Evolutionary conservation across 306 rosid species (phyloP), one percentile per base, ranked within the genome.

Genomic region (Pterocarpus santalinus): DNA sequence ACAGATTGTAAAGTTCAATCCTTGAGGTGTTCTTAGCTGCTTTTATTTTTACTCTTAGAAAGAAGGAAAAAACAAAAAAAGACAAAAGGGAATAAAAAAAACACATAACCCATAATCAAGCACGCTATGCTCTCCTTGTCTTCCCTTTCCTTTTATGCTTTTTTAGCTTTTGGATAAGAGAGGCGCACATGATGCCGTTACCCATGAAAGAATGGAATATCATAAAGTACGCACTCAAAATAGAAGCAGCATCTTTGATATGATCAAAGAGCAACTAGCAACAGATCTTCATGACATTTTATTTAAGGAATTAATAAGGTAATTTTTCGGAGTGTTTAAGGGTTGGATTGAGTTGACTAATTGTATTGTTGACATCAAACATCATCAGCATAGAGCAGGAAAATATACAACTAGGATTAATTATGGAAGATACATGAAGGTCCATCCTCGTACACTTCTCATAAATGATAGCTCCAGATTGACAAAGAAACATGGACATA

Each of bases 111-210:
- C 68, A 43, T 73, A 39, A 30, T 10, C 0, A 36, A 60, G 36
- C 61, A 43, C 6, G 15, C 9, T 4, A 15, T n/a, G 68, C 44
- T 65, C 44, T 62, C 16, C 4, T 41, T 76, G 35, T 62, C 14
- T 61, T 69, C 5, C 30, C 44, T 43, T 30, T 69, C 1, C 4
- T 78, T 57, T 68, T 57, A n/a, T 44, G n/a, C 15, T 79, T 43
- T 73, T 35, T 41, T 5, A 55, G 39, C 56, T 65, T 77, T 78
- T 72, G 65, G 76, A 61, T 35, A 81, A 64, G 58, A 61, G 55
- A 71, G 13, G 43, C 3, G 75, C 75, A 70, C 80, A 35, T 78
- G 83, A 8, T 56, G 52, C 28, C 5, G 15, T 77, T 77, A n/a
- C 28, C 7, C 53, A 1, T 55, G 61, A 4, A 73, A 65, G 76